Conservation (phyloP, 495 filamentous ascomycete genomes). For the Cercophora sp. region DNA sequence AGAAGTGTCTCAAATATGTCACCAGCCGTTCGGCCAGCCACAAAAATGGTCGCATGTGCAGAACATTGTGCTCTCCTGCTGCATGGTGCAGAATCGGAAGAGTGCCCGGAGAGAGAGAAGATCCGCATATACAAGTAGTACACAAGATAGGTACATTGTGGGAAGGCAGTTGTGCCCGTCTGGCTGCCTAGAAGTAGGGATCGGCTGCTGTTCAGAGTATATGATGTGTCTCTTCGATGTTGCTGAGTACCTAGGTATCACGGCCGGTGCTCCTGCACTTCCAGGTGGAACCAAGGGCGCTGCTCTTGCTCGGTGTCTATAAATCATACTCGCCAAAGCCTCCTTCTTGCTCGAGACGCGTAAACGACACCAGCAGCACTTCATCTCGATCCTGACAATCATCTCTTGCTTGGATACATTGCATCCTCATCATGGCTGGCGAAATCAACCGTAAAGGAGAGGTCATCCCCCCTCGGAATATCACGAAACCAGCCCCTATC, state of each 20-base stretch:
- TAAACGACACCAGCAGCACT: neutral
- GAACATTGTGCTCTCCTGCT: no score
- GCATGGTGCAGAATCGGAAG: no score
- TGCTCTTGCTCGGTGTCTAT: neutral
- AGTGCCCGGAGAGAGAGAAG: no score
- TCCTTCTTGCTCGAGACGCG: neutral
- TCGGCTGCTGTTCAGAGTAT: no score
- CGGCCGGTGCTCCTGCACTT: neutral
- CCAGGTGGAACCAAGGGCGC: neutral
- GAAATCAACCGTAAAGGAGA: neutral
- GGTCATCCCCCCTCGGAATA: neutral
- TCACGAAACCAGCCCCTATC: neutral
- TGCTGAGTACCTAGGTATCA: neutral
- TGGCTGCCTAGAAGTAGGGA: no score
- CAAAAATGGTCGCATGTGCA: neutral
- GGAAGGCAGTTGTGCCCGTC: no score
- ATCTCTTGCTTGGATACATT: neutral
- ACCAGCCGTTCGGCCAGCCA: neutral
- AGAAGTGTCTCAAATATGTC: neutral
- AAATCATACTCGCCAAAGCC: neutral
- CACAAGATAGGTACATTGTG: neutral
- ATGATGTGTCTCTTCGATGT: neutral
- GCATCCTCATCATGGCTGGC: neutral
- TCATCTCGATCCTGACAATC: neutral
- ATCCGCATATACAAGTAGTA: neutral